These are phyloP conservation scores for Fusarium beomiforme DNA, from an alignment of 2,329 filamentous ascomycete species.

Conservation along the genomic window DNA sequence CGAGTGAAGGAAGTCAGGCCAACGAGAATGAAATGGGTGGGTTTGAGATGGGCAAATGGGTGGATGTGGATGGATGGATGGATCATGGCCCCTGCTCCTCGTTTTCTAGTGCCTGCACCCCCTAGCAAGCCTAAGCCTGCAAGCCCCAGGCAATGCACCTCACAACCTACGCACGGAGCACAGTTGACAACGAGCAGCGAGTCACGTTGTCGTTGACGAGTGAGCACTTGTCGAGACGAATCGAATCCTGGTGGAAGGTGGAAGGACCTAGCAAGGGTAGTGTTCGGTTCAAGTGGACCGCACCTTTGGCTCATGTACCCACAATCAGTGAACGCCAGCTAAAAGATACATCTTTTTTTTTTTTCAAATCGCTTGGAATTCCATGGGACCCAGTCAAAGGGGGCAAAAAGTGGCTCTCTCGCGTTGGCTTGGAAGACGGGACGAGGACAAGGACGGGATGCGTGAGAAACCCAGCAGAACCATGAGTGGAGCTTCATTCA, in stretches of 20 bases:
- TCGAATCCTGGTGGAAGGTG: slow-evolving; percentile 8
- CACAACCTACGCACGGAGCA: slow-evolving; percentile 29
- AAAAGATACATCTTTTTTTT: slow-evolving; percentile 6
- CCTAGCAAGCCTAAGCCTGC: slow-evolving; percentile 1
- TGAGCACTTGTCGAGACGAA: slow-evolving; percentile 8
- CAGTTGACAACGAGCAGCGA: slow-evolving; percentile 30
- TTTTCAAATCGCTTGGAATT: slow-evolving; percentile 21
- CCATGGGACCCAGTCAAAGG: slow-evolving; percentile 5
- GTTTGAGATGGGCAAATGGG: slow-evolving; percentile 6
- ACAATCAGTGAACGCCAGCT: background rate
- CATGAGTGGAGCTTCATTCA: slow-evolving; percentile 25
- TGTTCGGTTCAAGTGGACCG: background rate
- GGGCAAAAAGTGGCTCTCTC: slow-evolving; percentile 17
- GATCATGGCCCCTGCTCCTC: background rate
- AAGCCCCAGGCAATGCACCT: slow-evolving; percentile 32
- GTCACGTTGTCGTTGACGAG: slow-evolving; percentile 19
- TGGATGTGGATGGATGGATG: slow-evolving; percentile 7
- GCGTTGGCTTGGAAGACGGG: background rate
- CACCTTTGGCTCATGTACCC: background rate
- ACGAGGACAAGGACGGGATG: slow-evolving; percentile 21
- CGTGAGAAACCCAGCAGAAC: slow-evolving; percentile 32
- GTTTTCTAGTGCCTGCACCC: slow-evolving; percentile 5
- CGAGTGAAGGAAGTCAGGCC: background rate
- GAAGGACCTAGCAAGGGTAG: background rate
- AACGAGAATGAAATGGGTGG: slow-evolving; percentile 15